Conservation (phyloP, 2,329 filamentous ascomycete species). For the Zelopaecilomyces penicillatus region DNA sequence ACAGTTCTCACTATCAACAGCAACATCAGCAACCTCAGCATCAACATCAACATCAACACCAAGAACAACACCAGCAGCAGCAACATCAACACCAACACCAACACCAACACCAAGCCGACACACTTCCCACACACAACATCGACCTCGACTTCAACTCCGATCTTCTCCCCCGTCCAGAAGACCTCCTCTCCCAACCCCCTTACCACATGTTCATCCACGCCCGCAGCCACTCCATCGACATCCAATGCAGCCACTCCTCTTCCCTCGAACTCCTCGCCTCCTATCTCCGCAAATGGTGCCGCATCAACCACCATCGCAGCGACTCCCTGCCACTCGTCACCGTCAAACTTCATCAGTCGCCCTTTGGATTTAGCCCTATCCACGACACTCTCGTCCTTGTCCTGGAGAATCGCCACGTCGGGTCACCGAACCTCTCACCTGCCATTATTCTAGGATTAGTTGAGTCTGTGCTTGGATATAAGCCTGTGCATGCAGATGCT, state of each 20-base stretch:
- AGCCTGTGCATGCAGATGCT: constrained; percentile 14
- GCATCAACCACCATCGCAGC: constrained; percentile 30
- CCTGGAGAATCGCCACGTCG: constrained; percentile 24
- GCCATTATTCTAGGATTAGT: constrained; percentile 37
- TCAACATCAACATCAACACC: not conserved
- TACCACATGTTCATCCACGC: constrained; percentile 37
- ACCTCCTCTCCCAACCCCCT: constrained; percentile 38
- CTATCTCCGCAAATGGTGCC: constrained; percentile 41
- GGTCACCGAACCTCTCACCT: constrained; percentile 28
- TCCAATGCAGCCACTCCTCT: constrained; percentile 40
- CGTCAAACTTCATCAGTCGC: constrained; percentile 34
- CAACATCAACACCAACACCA: constrained; percentile 28
- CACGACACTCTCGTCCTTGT: constrained; percentile 35
- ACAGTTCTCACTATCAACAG: not conserved
- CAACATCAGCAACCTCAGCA: not conserved
- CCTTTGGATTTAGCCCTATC: constrained; percentile 35
- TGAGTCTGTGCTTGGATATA: constrained; percentile 39
- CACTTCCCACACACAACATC: not conserved
- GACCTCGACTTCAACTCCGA: constrained; percentile 33
- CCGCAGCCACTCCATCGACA: constrained; percentile 24
- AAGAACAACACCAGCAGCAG: no score
- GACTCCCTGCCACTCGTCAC: constrained; percentile 30
- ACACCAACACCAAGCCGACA: constrained; percentile 17
- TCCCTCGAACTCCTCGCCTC: constrained; percentile 35
- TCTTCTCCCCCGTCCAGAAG: constrained; percentile 36